Evolutionary conservation across 768 basidiomycete species (phyloP).

Genomic region (Boletus edulis): DNA sequence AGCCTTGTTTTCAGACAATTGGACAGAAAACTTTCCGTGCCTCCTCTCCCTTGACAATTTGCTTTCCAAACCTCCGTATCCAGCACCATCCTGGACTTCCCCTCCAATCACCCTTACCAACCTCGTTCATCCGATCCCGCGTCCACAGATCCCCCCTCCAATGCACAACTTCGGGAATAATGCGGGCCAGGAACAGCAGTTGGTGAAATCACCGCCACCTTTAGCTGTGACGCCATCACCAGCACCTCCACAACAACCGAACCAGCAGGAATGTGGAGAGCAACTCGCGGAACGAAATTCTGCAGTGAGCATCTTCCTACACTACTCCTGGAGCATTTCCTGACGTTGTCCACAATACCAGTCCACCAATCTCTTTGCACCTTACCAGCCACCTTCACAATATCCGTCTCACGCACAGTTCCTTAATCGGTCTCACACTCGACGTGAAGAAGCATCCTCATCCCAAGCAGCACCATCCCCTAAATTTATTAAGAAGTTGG

Average conservation of each 20-base stretch:
- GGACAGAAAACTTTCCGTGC: conserved; percentile 23
- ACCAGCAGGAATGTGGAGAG: background rate
- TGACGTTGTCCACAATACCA: background rate
- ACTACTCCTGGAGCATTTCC: background rate
- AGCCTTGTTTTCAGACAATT: conserved; percentile 20
- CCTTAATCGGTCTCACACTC: background rate
- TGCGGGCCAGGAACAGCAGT: background rate
- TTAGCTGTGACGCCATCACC: background rate
- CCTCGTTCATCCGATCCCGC: conserved; percentile 26
- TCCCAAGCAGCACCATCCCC: background rate
- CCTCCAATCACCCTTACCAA: conserved; percentile 17
- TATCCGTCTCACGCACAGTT: conserved; percentile 15
- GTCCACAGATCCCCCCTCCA: conserved; percentile 1
- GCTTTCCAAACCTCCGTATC: conserved; percentile 28
- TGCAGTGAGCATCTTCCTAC: background rate
- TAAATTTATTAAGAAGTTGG: conserved; percentile 27
- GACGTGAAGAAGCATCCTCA: background rate
- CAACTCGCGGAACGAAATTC: background rate
- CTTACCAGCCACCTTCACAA: conserved; percentile 25
- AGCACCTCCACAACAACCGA: background rate
- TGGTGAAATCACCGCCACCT: background rate
- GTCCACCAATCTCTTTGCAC: conserved; percentile 19
- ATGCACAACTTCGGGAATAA: background rate
- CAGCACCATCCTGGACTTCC: conserved; percentile 21
- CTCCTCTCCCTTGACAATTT: background rate